These are phyloP conservation scores for carrot (Daucus carota) DNA, from an alignment of 129 eudicot genomes.

Conservation along the genomic window DNA sequence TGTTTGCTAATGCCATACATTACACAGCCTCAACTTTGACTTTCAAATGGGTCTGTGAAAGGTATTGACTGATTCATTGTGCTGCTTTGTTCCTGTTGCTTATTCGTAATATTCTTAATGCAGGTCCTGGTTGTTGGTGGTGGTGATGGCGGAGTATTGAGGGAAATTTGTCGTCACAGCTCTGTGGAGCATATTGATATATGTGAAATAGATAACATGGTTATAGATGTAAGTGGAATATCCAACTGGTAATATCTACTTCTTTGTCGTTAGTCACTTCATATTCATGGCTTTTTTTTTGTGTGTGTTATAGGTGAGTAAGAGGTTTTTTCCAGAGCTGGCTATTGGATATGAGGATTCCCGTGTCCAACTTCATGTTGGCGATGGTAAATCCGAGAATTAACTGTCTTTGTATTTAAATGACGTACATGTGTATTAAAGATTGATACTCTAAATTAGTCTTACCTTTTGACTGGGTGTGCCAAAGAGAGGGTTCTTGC, in stretches of 20 bases:
- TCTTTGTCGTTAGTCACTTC: background rate
- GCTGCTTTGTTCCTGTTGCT: background rate
- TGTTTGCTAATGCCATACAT: background rate
- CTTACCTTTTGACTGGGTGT: background rate
- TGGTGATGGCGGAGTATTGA: conserved; percentile 98
- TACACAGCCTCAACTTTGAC: background rate
- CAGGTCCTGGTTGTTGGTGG: conserved; percentile 98
- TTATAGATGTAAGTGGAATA: conserved; percentile 77
- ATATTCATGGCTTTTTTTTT: conserved; percentile 8
- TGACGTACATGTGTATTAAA: background rate
- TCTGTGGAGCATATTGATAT: conserved; percentile 82
- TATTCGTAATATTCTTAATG: conserved; percentile 11
- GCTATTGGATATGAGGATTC: conserved; percentile 93
- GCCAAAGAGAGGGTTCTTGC: background rate
- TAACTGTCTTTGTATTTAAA: background rate
- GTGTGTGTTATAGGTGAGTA: conserved; percentile 54
- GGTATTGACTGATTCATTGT: too few relatives aligned
- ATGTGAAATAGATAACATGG: conserved; percentile 96
- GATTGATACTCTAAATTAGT: background rate
- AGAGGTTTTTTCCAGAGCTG: conserved; percentile 73
- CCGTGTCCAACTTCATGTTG: conserved; percentile 81
- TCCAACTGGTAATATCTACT: background rate
- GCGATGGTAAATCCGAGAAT: conserved; percentile 56
- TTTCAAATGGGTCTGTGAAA: background rate
- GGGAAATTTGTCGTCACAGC: conserved; percentile 85